Evolutionary conservation across 2,329 filamentous ascomycete species (phyloP).

Genomic region (Metarhizium album): DNA sequence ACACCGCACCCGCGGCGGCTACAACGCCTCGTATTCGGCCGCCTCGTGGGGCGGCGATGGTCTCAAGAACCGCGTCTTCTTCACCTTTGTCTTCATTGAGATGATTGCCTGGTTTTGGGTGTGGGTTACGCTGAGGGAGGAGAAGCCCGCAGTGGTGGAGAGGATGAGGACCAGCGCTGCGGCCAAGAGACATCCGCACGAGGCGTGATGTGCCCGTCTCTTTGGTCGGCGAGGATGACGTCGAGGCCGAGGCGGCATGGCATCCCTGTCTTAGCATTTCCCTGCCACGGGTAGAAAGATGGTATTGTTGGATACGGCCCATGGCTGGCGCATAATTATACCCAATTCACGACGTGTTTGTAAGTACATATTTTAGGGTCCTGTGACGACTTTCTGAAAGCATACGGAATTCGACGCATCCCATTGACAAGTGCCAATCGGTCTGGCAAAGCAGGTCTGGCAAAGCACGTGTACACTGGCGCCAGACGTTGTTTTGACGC

Average conservation of each 20-base stretch:
- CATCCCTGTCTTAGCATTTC: not conserved
- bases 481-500: too few relatives aligned
- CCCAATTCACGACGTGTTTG: not conserved
- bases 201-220: not conserved
- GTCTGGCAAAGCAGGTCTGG: not conserved
- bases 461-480: not conserved
- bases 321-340: constrained; percentile 1
- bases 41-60: constrained; percentile 47
- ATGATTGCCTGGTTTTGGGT: constrained; percentile 82
- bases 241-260: too few relatives aligned
- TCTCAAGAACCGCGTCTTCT: constrained; percentile 75
- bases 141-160: constrained; percentile 33
- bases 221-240: too few relatives aligned
- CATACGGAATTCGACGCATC: not conserved
- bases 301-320: not conserved
- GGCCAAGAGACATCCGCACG: constrained; percentile 4
- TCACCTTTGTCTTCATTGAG: constrained; percentile 78
- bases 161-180: constrained; percentile 22
- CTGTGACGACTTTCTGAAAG: not conserved
- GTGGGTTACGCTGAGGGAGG: constrained; percentile 59
- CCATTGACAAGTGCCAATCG: not conserved
- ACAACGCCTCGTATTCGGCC: constrained; percentile 22
- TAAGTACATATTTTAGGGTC: not conserved
- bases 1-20: constrained; percentile 15
- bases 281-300: not conserved